These are phyloP conservation scores for Aethionema arabicum DNA, from an alignment of 345 rosid species.

Conservation along the genomic window DNA sequence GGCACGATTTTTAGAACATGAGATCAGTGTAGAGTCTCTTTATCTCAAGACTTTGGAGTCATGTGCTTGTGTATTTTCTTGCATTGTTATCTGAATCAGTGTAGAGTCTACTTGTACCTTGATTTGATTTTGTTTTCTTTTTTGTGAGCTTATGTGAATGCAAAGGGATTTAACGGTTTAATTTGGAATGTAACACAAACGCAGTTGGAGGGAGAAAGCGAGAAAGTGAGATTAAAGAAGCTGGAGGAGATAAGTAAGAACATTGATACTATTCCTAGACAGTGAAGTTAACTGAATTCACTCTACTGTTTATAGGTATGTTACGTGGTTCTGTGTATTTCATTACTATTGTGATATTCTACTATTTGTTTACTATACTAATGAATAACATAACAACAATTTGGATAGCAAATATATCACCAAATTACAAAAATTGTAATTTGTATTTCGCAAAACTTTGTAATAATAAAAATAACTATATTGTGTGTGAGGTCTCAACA, in stretches of 20 bases:
- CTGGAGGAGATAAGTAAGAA: constrained; percentile 85
- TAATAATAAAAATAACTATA: no score
- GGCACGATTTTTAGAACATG: neutral
- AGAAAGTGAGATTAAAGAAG: constrained; percentile 77
- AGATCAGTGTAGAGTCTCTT: constrained; percentile 3
- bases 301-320: no score
- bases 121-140: constrained; percentile 18
- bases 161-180: neutral
- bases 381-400: no score
- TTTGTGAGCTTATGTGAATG: neutral
- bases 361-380: no score
- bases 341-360: no score
- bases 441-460: no score
- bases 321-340: no score
- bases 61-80: constrained; percentile 9
- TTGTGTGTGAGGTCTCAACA: no score
- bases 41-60: neutral
- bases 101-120: neutral
- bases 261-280: constrained; percentile 39
- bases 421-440: no score
- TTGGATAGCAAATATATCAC: no score
- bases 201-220: constrained; percentile 84
- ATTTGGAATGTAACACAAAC: neutral
- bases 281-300: no score
- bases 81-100: constrained; percentile 9